Conservation (phyloP, 2,329 filamentous ascomycete genomes). For the Monosporascus sp. region DNA sequence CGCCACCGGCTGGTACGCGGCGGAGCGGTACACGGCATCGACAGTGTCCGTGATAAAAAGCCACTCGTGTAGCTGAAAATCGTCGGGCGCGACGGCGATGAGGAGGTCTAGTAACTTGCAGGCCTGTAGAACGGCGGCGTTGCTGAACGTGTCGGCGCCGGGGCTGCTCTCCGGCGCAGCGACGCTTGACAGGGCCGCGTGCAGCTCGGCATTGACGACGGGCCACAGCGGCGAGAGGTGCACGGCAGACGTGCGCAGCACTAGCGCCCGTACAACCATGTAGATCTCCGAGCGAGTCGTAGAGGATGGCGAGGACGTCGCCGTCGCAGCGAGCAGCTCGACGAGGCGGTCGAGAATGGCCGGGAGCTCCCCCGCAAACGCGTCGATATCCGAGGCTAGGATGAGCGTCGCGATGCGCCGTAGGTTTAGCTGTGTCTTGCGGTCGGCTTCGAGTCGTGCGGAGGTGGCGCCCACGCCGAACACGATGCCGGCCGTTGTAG, state of each 20-base stretch:
- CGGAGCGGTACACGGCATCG: slow-evolving; percentile 83
- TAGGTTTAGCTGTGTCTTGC: slow-evolving; percentile 85
- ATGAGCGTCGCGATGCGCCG: slow-evolving; percentile 76
- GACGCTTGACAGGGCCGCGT: slow-evolving; percentile 71
- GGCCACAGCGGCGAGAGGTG: slow-evolving; percentile 88
- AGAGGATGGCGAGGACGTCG: slow-evolving; percentile 86
- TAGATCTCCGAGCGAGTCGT: slow-evolving; percentile 84
- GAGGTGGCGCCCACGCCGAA: slow-evolving; percentile 97
- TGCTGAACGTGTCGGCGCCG: slow-evolving; percentile 68
- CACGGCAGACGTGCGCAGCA: slow-evolving; percentile 71
- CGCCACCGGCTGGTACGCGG: slow-evolving; percentile 63
- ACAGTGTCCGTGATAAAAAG: slow-evolving; percentile 96
- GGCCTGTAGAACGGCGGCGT: slow-evolving; percentile 75
- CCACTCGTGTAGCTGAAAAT: slow-evolving; percentile 98
- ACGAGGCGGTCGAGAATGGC: slow-evolving; percentile 76
- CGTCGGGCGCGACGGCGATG: slow-evolving; percentile 82
- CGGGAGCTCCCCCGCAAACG: slow-evolving; percentile 71
- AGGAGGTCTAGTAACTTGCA: slow-evolving; percentile 90
- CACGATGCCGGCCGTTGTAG: slow-evolving; percentile 90
- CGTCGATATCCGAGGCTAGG: slow-evolving; percentile 70
- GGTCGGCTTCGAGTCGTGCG: slow-evolving; percentile 89
- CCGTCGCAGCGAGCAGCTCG: slow-evolving; percentile 77
- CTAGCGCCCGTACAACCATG: slow-evolving; percentile 77
- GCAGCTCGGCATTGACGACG: slow-evolving; percentile 78
- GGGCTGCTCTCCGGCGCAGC: slow-evolving; percentile 59